These are phyloP conservation scores for Cryptococcus hybrid DNA, from an alignment of 1,284 basidiomycete genomes.

Conservation along the genomic window DNA sequence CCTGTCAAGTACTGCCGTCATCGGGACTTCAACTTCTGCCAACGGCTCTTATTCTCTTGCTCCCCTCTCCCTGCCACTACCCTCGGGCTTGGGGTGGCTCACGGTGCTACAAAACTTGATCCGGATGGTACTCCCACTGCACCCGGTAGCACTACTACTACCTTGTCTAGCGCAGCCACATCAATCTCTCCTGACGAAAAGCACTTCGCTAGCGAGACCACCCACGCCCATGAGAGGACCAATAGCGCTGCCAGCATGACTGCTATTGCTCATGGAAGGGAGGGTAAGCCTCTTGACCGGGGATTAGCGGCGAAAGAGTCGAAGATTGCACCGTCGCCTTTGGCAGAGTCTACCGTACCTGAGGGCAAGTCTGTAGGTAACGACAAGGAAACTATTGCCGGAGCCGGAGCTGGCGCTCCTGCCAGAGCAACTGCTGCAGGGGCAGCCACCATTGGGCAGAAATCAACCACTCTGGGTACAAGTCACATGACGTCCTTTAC, in stretches of 20 bases:
- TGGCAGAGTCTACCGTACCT: background rate
- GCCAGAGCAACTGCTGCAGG: background rate
- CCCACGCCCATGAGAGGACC: constrained; percentile 28
- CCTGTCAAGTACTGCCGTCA: background rate
- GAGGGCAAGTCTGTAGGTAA: background rate
- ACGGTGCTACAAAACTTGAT: constrained; percentile 26
- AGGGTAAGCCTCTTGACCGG: constrained; percentile 22
- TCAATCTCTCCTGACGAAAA: background rate
- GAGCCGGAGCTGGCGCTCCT: background rate
- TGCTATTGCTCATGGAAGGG: constrained; percentile 42
- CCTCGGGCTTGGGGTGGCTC: constrained; percentile 25
- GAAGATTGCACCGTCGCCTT: background rate
- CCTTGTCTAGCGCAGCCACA: background rate
- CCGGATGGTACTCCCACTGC: background rate
- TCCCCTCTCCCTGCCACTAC: constrained; percentile 29
- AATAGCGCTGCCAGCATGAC: constrained; percentile 37
- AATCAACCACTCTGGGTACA: background rate
- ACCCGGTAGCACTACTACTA: background rate
- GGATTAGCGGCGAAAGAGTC: background rate
- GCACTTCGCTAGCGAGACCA: constrained; percentile 3
- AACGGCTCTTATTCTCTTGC: constrained; percentile 11
- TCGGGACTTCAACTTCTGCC: background rate
- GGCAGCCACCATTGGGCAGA: background rate
- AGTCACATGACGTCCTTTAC: constrained; percentile 14
- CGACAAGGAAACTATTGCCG: background rate